phyloP scores from a whole-genome alignment of 1,284 basidiomycete species.

The Gomphus bonarii region DNA sequence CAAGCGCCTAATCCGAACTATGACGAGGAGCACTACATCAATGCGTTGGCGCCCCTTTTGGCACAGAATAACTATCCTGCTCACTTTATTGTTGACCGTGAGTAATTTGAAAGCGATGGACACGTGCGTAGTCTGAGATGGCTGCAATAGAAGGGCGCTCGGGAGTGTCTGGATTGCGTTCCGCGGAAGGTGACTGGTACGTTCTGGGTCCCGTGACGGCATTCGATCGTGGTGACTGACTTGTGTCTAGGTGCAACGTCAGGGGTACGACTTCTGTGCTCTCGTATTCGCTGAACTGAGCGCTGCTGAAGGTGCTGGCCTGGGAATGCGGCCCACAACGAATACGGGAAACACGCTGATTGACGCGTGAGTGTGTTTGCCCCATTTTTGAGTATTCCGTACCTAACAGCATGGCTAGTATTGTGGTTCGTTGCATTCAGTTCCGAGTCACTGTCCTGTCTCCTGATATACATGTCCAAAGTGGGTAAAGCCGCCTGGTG shows the following conservation, averaged over 20 bases:
- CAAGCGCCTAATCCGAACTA: constrained; percentile 16
- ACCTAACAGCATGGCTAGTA: neutral
- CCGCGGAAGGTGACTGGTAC: constrained; percentile 15
- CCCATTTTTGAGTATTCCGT: neutral
- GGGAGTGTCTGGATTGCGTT: constrained; percentile 14
- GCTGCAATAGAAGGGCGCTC: constrained; percentile 7
- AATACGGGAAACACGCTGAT: constrained; percentile 15
- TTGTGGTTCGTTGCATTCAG: neutral
- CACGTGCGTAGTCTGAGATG: no score
- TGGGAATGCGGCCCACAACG: constrained; percentile 14
- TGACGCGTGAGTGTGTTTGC: constrained; percentile 11
- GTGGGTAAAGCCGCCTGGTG: constrained; percentile 47
- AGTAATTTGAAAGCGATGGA: neutral
- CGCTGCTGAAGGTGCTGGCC: constrained; percentile 12
- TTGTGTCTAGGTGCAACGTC: constrained; percentile 16
- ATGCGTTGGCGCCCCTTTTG: constrained; percentile 15
- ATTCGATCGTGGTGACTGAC: no score
- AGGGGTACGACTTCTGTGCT: constrained; percentile 1
- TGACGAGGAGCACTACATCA: constrained; percentile 17
- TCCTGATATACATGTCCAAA: neutral
- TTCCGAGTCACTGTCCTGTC: neutral
- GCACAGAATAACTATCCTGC: constrained; percentile 14
- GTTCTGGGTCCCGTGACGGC: no score
- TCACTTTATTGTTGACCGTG: constrained; percentile 17
- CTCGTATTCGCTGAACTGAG: neutral